Evolutionary conservation across 2,329 filamentous ascomycete genomes (phyloP).

Genomic region (Septoria linicola): DNA sequence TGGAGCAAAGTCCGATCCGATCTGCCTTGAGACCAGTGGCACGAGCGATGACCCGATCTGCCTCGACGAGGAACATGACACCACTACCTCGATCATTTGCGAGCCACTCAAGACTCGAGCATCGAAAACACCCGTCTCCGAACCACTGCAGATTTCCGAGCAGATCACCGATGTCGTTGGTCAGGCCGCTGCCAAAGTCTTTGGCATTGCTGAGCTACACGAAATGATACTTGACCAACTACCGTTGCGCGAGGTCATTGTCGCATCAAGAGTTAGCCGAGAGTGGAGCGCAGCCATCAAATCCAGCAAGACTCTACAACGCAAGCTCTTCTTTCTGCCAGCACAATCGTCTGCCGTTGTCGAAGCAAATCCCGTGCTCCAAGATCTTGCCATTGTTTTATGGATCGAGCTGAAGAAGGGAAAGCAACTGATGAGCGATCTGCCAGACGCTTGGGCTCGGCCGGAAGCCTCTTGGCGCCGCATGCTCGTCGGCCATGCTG

Average conservation of each 20-base stretch:
- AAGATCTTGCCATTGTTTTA: background rate
- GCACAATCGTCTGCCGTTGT: background rate
- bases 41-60: too few relatives aligned
- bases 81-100: too few relatives aligned
- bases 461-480: background rate
- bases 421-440: background rate
- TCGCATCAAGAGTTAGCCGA: background rate
- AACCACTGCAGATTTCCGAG: too few relatives aligned
- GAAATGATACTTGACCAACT: constrained; percentile 7
- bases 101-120: too few relatives aligned
- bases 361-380: background rate
- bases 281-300: too few relatives aligned
- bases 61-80: too few relatives aligned
- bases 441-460: background rate
- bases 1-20: too few relatives aligned
- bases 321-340: background rate
- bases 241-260: constrained; percentile 4
- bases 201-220: constrained; percentile 7
- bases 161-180: background rate
- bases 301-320: background rate
- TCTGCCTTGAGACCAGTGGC: too few relatives aligned
- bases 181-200: background rate
- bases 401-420: background rate
- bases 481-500: background rate
- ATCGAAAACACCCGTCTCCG: too few relatives aligned